These are phyloP conservation scores for Ananas comosus DNA, from an alignment of 176 grass and related monocot genomes.

Conservation along the genomic window DNA sequence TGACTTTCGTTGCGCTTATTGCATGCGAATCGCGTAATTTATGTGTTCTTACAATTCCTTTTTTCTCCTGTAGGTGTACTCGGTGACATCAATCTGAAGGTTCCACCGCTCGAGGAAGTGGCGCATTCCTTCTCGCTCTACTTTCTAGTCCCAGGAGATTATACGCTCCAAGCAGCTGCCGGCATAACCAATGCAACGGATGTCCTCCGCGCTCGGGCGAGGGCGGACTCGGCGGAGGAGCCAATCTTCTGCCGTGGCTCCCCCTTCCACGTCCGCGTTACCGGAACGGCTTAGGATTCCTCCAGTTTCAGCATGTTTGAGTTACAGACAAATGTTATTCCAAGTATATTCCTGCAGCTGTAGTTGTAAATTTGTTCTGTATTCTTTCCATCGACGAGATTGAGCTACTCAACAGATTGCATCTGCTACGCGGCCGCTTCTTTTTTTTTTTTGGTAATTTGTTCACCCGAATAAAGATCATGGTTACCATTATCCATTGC, in stretches of 20 bases:
- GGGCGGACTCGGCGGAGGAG: constrained; percentile 54
- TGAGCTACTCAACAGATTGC: no score
- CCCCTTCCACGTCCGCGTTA: constrained; percentile 68
- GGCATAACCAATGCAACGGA: constrained; percentile 75
- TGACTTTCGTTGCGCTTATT: not conserved
- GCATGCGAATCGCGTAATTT: not conserved
- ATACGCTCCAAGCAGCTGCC: constrained; percentile 63
- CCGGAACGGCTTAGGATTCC: constrained; percentile 42
- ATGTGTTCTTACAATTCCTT: constrained; percentile 5
- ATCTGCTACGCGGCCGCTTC: no score
- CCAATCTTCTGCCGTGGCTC: constrained; percentile 84
- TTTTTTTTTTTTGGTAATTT: no score
- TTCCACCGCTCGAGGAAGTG: constrained; percentile 71
- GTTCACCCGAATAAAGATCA: no score
- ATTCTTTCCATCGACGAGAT: no score
- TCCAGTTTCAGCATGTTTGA: constrained; percentile 20
- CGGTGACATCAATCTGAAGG: constrained; percentile 68
- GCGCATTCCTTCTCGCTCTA: constrained; percentile 78
- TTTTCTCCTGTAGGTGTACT: constrained; percentile 47
- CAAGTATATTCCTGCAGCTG: not conserved
- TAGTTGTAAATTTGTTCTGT: not conserved
- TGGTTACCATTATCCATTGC: no score
- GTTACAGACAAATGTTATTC: not conserved
- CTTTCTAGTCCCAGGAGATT: constrained; percentile 93
- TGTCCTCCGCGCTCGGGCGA: constrained; percentile 78